Base-by-base conservation (phyloP, 2,329 filamentous ascomycete genomes). In the Claviceps purpurea region DNA sequence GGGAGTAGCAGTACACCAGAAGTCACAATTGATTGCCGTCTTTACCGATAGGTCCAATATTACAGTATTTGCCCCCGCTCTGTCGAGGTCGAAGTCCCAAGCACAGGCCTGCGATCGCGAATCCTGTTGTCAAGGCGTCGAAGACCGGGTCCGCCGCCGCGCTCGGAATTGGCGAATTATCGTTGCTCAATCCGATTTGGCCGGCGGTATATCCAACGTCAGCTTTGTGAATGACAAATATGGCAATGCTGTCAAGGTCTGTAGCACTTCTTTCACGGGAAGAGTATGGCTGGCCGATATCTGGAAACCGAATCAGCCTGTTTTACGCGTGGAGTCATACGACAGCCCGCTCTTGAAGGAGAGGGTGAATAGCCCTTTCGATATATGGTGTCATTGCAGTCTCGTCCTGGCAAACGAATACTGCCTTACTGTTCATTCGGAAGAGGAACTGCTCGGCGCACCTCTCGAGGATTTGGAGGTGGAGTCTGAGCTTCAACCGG, bases 21-120 rank as follows among this genome's bases (percentile, higher is more conserved):
- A 82, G 56, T 88, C 87, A 16, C 81, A 90, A 0, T 72, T 96
- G 55, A 85, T 98, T 56, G 93, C 91, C 0, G 84, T 94, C 42
- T 87, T 85, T 59, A 82, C 87, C 0, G 97, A 98, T 63, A 78
- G 75, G 4, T 62, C 63, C 47, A 74, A 77, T 55, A 67, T 77
- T 5, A 75, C 70, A 0, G 72, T 81, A 1, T 81, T 80, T 58
- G 74, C 73, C 0, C 71, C 73, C 56, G 73, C 71, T 5, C 61
- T 73, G 47, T 54, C 60, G 10, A 24, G 47, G 43, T 11, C 34
- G 37, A 18, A 37, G 26, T 39, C 41, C 6, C n/a, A 50, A 22
- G n/a, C 24, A 24, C 22, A 14, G 24, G 41, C 39, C 40, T 48
- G 54, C 20, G 54, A 54, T 38, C 58, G 56, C 41, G 26, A 38